Evolutionary conservation across 2,329 filamentous ascomycete species (phyloP).

Genomic region (Tricladium varicosporioides): DNA sequence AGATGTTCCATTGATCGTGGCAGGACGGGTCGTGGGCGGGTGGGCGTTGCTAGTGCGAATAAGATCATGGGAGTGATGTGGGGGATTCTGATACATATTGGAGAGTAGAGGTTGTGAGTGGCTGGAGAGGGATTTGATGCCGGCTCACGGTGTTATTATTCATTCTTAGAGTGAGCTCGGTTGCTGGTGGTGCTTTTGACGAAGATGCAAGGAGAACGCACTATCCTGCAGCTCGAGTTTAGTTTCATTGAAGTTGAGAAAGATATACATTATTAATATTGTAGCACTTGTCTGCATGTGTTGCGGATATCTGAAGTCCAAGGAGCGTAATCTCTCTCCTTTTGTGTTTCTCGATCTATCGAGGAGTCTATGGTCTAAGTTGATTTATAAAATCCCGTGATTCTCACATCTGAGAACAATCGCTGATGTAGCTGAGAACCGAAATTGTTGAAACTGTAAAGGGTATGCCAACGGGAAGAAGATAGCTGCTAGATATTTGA

Average conservation of each 20-base stretch:
- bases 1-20: conserved; percentile 34
- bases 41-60: conserved; percentile 29
- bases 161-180: neutral
- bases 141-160: neutral
- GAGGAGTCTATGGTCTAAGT: too few relatives aligned
- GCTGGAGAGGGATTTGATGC: neutral
- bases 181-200: neutral
- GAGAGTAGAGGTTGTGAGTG: neutral
- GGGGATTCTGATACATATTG: neutral
- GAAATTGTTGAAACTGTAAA: too few relatives aligned
- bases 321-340: neutral
- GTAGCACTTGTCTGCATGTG: neutral
- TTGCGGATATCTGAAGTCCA: neutral
- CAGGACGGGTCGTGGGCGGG: conserved; percentile 34
- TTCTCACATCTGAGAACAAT: too few relatives aligned
- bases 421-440: too few relatives aligned
- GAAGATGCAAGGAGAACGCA: neutral
- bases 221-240: neutral
- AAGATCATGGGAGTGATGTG: conserved; percentile 1
- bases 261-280: neutral
- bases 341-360: too few relatives aligned
- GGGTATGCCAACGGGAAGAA: too few relatives aligned
- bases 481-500: too few relatives aligned
- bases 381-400: too few relatives aligned
- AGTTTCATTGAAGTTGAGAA: neutral